A percentile compares a stretch with the other conserved stretches of the same genome.
Conservation (phyloP, 352 stramenopile genomes). For the Phytophthora nicotianae region DNA sequence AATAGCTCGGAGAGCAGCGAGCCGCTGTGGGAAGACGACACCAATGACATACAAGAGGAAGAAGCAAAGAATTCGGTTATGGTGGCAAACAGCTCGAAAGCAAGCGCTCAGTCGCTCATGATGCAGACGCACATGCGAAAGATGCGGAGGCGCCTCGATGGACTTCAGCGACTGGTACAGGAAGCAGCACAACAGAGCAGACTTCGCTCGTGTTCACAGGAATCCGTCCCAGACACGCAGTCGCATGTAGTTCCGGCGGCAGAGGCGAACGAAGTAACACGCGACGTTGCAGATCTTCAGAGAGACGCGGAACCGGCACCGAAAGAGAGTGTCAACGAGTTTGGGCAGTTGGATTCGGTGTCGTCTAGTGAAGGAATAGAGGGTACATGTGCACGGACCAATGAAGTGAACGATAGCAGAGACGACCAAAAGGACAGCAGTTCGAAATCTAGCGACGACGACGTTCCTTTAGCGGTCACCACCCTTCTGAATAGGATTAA, state of each 20-base stretch:
- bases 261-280: not conserved
- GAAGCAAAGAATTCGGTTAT: not conserved
- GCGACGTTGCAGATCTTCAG: slow-evolving; percentile 1
- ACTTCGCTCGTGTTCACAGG: not conserved
- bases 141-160: slow-evolving; percentile 27
- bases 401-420: slow-evolving; percentile 14
- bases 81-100: not conserved
- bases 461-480: slow-evolving; percentile 1
- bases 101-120: not conserved
- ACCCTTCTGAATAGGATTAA: slow-evolving; percentile 26
- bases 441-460: slow-evolving; percentile 1
- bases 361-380: slow-evolving; percentile 1
- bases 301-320: not conserved
- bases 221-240: slow-evolving; percentile 1
- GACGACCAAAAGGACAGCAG: slow-evolving; percentile 1
- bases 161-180: slow-evolving; percentile 28
- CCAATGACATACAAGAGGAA: slow-evolving; percentile 2
- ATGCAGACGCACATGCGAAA: slow-evolving; percentile 30
- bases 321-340: slow-evolving; percentile 1
- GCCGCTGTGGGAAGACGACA: slow-evolving; percentile 11
- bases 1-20: slow-evolving; percentile 26
- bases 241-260: not conserved
- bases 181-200: slow-evolving; percentile 10
- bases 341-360: not conserved
- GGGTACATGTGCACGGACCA: not conserved